Conservation (phyloP, 352 stramenopile genomes). For the Thraustotheca clavata region DNA sequence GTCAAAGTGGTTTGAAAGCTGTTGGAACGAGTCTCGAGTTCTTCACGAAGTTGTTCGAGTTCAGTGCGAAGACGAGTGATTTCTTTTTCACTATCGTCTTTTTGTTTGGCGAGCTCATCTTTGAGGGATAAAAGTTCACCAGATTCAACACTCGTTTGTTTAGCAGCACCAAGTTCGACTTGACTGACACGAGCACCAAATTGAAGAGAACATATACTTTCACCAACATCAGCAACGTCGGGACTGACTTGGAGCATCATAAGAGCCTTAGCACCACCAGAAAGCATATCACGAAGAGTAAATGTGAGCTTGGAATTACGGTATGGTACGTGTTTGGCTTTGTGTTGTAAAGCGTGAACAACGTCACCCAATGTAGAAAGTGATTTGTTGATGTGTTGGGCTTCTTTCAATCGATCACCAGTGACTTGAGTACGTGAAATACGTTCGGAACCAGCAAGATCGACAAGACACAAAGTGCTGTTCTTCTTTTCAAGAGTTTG, state of each 20-base stretch:
- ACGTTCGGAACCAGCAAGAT: constrained; percentile 96
- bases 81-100: neutral
- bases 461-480: constrained; percentile 94
- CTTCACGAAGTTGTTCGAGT: constrained; percentile 2
- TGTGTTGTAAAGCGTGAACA: constrained; percentile 89
- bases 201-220: constrained; percentile 84
- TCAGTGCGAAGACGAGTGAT: constrained; percentile 2
- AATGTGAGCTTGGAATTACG: constrained; percentile 94
- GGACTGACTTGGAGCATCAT: constrained; percentile 90
- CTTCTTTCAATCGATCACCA: constrained; percentile 89
- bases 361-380: constrained; percentile 96
- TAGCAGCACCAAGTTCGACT: constrained; percentile 78
- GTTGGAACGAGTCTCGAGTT: constrained; percentile 3
- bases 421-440: constrained; percentile 80
- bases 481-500: constrained; percentile 55
- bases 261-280: constrained; percentile 85
- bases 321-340: constrained; percentile 91
- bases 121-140: constrained; percentile 62
- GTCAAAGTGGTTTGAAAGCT: constrained; percentile 12
- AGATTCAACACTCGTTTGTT: constrained; percentile 67
- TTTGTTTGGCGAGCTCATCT: constrained; percentile 31
- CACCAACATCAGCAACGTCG: constrained; percentile 62
- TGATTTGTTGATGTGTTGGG: constrained; percentile 98
- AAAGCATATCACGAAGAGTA: constrained; percentile 89
- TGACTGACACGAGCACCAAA: constrained; percentile 87